A percentile compares a stretch with the other conserved stretches of the same genome.
Conservation (phyloP, 345 rosid species). For the Populus davidiana region DNA sequence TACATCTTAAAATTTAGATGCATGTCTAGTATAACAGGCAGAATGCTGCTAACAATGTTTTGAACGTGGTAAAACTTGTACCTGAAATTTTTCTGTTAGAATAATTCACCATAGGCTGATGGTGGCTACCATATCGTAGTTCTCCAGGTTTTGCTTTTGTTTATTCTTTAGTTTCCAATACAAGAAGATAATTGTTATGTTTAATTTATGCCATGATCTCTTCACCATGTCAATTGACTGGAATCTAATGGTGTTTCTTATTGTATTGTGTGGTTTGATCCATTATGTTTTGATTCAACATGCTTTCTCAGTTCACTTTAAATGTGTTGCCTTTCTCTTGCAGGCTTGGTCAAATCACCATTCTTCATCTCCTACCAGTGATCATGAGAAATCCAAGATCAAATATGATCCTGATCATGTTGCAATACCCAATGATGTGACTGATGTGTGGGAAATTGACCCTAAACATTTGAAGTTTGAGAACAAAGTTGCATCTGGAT, state of each 20-base stretch:
- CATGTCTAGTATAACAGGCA: not conserved
- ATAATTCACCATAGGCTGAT: not conserved
- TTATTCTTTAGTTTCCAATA: not conserved
- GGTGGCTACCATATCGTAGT: not conserved
- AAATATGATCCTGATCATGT: slow-evolving; percentile 47
- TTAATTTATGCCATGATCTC: not conserved
- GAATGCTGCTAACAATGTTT: not conserved
- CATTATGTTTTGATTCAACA: not conserved
- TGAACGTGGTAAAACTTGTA: not conserved
- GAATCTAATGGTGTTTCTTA: not conserved
- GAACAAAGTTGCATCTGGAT: slow-evolving; percentile 87
- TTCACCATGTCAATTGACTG: not conserved
- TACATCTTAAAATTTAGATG: not conserved
- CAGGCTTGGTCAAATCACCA: slow-evolving; percentile 50
- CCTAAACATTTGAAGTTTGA: slow-evolving; percentile 62
- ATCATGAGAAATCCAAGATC: slow-evolving; percentile 30
- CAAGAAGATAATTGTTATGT: not conserved
- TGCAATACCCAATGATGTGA: slow-evolving; percentile 84
- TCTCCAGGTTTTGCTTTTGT: not conserved
- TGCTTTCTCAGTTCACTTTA: slow-evolving; percentile 4
- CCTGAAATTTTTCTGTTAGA: not conserved
- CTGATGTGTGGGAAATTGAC: slow-evolving; percentile 97
- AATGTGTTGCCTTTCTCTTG: slow-evolving; percentile 39
- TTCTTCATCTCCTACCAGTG: slow-evolving; percentile 50
- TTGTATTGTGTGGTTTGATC: not conserved